Base-by-base conservation (phyloP, 768 basidiomycete genomes). In the Boletus vinaceobasis region DNA sequence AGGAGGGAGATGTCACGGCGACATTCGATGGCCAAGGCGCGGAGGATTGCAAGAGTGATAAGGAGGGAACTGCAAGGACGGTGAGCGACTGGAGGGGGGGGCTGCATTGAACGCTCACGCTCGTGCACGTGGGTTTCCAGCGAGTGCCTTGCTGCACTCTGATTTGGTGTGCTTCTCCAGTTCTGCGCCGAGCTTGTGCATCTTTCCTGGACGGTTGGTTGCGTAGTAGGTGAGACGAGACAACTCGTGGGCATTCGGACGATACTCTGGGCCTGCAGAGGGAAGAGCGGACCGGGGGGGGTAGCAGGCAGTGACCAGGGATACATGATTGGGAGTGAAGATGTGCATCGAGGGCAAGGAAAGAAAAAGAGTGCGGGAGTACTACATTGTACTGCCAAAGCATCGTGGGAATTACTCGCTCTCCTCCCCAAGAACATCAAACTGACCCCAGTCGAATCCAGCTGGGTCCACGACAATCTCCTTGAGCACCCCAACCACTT, bases 151-250 rank as follows among this genome's bases (percentile, higher is more conserved):
- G 52, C 74, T 70, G 54, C 81, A 81, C 66, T 92, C 89, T 35
- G 72, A 52, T 59, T 74, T 82, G 17, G 86, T 73, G 61, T 85
- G 81, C 67, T 90, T 93, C 72, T 92, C 88, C 35, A 93, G 73
- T 64, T 92, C 91, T 43, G 74, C 73, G 26, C 85, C 85, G 31
- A 93, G 75, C 66, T 93, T 93, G 57, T 83, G 77, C 23, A 92
- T 76, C 72, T 93, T 93, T 29, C 85, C 84, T 4, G 90, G 88
- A 61, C 81, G 80, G 67, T 93, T 93, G 1, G 90, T 84, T 14
- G 88, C 90, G 74, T 90, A 92, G 69, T 93, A 93, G 4, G 89
- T 90, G 47, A 93, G 77, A 17, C 87, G 81, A 48, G 91, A 93
- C 15, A 93, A 78, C 63, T 93, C 91, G 69, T 93, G 91, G 0